These are phyloP conservation scores for Nyssa sinensis DNA, from an alignment of 148 eudicot genomes.

Conservation along the genomic window DNA sequence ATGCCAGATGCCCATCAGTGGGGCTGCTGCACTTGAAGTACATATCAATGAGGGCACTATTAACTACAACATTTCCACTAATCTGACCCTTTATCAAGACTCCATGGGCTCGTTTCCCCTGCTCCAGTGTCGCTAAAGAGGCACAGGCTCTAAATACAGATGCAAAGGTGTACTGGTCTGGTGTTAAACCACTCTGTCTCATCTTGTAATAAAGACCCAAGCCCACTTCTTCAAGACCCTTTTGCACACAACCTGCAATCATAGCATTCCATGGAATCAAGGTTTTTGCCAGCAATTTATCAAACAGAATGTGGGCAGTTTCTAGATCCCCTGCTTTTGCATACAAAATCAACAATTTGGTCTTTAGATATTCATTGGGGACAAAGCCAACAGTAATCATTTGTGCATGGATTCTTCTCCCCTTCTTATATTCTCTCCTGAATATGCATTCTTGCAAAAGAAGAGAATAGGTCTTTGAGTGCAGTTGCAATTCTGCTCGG, in stretches of 20 bases:
- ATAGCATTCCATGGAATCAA: conserved; percentile 80
- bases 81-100: conserved; percentile 58
- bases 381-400: conserved; percentile 74
- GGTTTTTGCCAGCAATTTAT: conserved; percentile 35
- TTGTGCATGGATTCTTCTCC: conserved; percentile 67
- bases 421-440: conserved; percentile 50
- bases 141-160: conserved; percentile 85
- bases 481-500: conserved; percentile 36
- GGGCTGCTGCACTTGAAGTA: conserved; percentile 86
- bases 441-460: conserved; percentile 83
- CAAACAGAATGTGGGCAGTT: conserved; percentile 54
- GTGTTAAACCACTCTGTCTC: conserved; percentile 56
- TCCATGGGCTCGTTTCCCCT: conserved; percentile 78
- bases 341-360: conserved; percentile 75
- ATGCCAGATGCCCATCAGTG: conserved; percentile 59
- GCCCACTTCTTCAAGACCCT: conserved; percentile 63
- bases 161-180: conserved; percentile 86
- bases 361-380: conserved; percentile 58
- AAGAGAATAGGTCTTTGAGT: conserved; percentile 63
- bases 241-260: conserved; percentile 83
- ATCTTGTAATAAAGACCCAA: conserved; percentile 56
- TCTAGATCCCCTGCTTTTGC: conserved; percentile 72
- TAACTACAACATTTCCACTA: conserved; percentile 60
- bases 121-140: conserved; percentile 62
- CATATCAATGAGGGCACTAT: conserved; percentile 89